Evolutionary conservation across 108 stramenopile genomes (phyloP), one percentile per base, ranked within the genome.

Genomic region (Epithemia pelagica): DNA sequence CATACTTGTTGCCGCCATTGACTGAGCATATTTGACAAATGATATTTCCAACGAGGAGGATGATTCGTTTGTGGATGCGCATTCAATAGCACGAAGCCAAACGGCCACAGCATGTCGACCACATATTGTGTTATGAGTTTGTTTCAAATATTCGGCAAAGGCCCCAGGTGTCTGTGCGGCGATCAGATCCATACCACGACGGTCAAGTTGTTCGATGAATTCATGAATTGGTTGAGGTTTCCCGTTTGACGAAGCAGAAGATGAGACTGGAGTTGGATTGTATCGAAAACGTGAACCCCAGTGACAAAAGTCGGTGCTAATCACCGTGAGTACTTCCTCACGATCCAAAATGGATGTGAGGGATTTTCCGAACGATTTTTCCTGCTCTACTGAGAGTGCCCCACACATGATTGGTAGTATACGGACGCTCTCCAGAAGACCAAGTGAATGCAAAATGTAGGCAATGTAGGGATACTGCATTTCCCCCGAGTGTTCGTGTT

Each of bases 381-480:
- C 87, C 62, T 73, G 67, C 29, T 7, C 32, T 21, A 57, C 67
- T 20, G 70, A 71, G 24, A 90, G 71, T 25, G 78, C 69, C 2
- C 92, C 92, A 29, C 86, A 78, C 92, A 94, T 94, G 53, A 94
- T 85, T 18, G 92, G 92, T 30, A 94, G 62, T 0, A 94, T 84
- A 58, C 59, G 63, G 25, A 85, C 27, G 29, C 72, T 58, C 31
- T 54, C 23, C 33, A 61, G 52, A 23, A 55, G 7, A 30, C 69
- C 55, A 3, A 20, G 21, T 3, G 55, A 24, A 1, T 68, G 66
- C 20, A 82, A 32, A 37, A 86, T 76, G 61, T 90, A 82, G 64
- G 80, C 77, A 60, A 94, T 81, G 56, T 78, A 94, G 1, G 92
- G 92, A 67, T 90, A 94, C 64, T 90, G 89, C 92, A 94, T 90